phyloP scores from a whole-genome alignment of 1,284 basidiomycete species.

The Puccinia coronata region DNA sequence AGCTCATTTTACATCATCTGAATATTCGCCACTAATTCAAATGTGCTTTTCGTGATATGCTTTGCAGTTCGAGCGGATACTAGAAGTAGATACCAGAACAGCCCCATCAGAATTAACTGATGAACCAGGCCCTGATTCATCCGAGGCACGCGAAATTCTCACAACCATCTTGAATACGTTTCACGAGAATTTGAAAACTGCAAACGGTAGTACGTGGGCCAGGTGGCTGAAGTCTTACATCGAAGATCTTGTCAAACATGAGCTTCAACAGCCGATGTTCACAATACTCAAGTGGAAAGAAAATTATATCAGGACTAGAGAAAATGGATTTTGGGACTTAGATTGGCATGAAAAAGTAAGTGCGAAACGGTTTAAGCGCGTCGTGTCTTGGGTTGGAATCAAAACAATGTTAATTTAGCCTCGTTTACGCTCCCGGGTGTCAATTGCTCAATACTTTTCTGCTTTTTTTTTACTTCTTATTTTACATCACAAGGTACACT shows the following conservation, averaged over 20 bases:
- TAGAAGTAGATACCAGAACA: conserved; percentile 39
- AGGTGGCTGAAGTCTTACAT: conserved; percentile 35
- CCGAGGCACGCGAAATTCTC: conserved; percentile 32
- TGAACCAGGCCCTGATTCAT: not conserved
- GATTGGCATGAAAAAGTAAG: conserved; percentile 48
- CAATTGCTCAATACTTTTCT: not conserved
- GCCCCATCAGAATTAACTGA: not conserved
- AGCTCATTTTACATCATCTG: no score
- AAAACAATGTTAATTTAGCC: not conserved
- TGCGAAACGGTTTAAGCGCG: not conserved
- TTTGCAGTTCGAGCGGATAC: conserved; percentile 37
- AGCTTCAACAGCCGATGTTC: conserved; percentile 13
- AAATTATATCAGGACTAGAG: conserved; percentile 36
- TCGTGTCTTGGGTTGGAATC: not conserved
- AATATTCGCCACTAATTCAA: not conserved
- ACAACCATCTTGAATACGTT: conserved; percentile 33
- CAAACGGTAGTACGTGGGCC: conserved; percentile 11
- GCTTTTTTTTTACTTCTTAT: no score
- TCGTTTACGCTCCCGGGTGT: not conserved
- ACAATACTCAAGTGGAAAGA: conserved; percentile 40
- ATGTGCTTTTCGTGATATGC: not conserved
- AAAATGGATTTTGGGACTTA: conserved; percentile 47
- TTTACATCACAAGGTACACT: conserved; percentile 36
- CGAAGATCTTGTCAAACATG: conserved; percentile 34
- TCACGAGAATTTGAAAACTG: conserved; percentile 47